These are phyloP conservation scores for Vigna hirtella DNA, from an alignment of 306 rosid genomes.

Conservation along the genomic window DNA sequence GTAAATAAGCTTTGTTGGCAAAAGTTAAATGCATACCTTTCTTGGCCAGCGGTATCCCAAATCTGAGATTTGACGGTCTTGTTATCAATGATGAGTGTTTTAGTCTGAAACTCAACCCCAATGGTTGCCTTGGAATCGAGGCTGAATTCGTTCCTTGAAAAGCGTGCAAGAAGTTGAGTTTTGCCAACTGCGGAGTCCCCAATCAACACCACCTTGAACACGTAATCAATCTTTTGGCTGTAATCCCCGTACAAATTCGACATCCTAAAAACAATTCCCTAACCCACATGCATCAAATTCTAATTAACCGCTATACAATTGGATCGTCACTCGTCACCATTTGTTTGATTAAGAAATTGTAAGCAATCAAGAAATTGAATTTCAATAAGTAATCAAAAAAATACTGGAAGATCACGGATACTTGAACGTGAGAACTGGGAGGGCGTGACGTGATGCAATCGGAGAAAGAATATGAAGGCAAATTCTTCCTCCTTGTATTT, in stretches of 20 bases:
- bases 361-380: background rate
- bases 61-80: constrained; percentile 89
- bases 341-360: background rate
- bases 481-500: constrained; percentile 12
- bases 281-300: background rate
- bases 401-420: background rate
- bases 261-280: constrained; percentile 54
- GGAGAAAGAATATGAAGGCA: constrained; percentile 26
- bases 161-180: constrained; percentile 87
- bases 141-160: constrained; percentile 80
- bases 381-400: too few relatives aligned
- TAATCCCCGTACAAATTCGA: constrained; percentile 85
- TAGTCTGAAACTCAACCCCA: constrained; percentile 95
- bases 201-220: constrained; percentile 90
- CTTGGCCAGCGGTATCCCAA: constrained; percentile 99
- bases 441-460: constrained; percentile 13
- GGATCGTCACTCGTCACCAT: background rate
- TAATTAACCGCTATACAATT: background rate
- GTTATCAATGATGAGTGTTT: constrained; percentile 78
- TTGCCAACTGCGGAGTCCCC: constrained; percentile 98
- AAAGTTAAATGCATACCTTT: constrained; percentile 54
- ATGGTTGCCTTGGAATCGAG: constrained; percentile 88
- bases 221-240: constrained; percentile 86
- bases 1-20: background rate
- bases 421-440: background rate